Evolutionary conservation across 2,329 filamentous ascomycete genomes (phyloP).

Genomic region (Lachnum nothofagi): DNA sequence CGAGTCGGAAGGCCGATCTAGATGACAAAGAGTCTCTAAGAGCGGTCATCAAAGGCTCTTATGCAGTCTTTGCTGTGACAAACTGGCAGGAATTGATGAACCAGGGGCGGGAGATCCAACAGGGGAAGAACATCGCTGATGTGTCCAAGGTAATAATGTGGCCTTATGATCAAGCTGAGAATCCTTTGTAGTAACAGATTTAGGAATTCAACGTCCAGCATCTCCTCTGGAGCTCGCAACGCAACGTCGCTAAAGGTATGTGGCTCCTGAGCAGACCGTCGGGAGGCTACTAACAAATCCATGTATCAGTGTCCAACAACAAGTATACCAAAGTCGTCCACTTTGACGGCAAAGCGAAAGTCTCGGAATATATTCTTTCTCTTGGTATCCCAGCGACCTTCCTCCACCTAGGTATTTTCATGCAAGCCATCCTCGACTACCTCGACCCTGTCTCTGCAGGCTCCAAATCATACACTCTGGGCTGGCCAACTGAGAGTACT

Average conservation of each 20-base stretch:
- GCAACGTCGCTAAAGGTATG: constrained; percentile 31
- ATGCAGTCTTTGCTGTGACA: constrained; percentile 22
- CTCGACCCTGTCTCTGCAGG: constrained; percentile 15
- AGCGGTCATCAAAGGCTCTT: constrained; percentile 17
- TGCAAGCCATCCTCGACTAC: constrained; percentile 24
- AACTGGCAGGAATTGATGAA: constrained; percentile 30
- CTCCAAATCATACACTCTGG: constrained; percentile 16
- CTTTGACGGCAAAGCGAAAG: constrained; percentile 32
- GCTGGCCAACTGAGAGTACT: constrained; percentile 5
- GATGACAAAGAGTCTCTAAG: constrained; percentile 36
- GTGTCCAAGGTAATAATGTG: constrained; percentile 16
- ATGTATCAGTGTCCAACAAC: constrained; percentile 32
- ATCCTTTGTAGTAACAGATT: constrained; percentile 7
- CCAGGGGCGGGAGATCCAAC: constrained; percentile 26
- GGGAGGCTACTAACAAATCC: not conserved
- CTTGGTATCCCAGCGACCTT: constrained; percentile 41
- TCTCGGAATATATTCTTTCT: constrained; percentile 32
- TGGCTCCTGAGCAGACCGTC: not conserved
- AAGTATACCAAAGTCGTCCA: constrained; percentile 35
- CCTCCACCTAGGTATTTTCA: constrained; percentile 43
- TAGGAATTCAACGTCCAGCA: constrained; percentile 37
- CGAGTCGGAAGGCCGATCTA: constrained; percentile 33
- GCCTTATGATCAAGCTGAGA: constrained; percentile 20
- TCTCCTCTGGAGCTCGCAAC: constrained; percentile 39
- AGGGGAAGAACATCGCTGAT: constrained; percentile 34